A percentile compares a stretch with the other conserved stretches of the same genome.
Evolutionary conservation across 805 yeast species (phyloP).

Genomic region (Ogataea polymorpha): DNA sequence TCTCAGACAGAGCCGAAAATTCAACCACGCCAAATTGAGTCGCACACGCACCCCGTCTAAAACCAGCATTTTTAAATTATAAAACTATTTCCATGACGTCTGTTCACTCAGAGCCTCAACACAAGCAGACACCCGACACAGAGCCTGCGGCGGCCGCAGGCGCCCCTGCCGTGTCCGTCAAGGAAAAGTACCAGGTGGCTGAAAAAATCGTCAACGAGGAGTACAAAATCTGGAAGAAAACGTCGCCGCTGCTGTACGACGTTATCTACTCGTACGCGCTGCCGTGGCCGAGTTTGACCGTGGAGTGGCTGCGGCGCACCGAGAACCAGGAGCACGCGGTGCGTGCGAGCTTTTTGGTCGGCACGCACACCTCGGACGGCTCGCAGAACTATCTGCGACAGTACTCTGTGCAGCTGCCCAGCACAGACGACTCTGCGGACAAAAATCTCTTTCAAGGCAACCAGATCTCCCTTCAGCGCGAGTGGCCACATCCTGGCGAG

Average conservation of each 20-base stretch:
- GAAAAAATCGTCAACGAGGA: conserved; percentile 74
- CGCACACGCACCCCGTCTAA: not conserved
- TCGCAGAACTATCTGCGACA: conserved; percentile 44
- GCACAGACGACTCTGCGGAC: conserved; percentile 38
- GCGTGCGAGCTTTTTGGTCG: conserved; percentile 38
- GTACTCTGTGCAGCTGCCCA: conserved; percentile 46
- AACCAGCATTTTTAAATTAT: not conserved
- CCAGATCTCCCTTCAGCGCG: conserved; percentile 41
- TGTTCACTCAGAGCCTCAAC: conserved; percentile 9
- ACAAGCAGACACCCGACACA: not conserved
- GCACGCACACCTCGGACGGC: conserved; percentile 43
- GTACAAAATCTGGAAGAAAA: conserved; percentile 79
- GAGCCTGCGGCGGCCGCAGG: conserved; percentile 4
- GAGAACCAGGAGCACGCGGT: conserved; percentile 12
- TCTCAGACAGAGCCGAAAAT: no score
- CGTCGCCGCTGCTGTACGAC: conserved; percentile 75
- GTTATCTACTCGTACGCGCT: conserved; percentile 65
- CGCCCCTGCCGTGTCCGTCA: conserved; percentile 23
- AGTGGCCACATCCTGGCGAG: conserved; percentile 65
- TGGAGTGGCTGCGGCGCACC: conserved; percentile 61
- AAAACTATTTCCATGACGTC: conserved; percentile 6
- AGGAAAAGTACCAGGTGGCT: conserved; percentile 44
- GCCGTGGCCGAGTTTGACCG: conserved; percentile 68
- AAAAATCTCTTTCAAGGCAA: conserved; percentile 24
- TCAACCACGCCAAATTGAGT: no score